Conservation (phyloP, 2,329 filamentous ascomycete genomes). For the Calonectria pteridis region DNA sequence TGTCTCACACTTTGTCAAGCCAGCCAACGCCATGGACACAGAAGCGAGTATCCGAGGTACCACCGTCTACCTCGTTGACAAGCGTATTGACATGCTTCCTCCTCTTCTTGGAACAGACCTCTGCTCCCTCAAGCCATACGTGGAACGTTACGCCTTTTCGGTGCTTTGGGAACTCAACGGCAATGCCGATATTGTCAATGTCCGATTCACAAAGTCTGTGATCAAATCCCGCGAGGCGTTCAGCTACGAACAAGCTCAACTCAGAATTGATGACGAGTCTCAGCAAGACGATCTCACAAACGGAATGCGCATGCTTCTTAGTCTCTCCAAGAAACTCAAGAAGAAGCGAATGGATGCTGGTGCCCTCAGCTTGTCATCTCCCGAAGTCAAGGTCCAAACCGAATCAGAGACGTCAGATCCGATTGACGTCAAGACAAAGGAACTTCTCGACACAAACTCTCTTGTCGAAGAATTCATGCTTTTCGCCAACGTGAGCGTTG, state of each 20-base stretch:
- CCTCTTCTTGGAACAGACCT: conserved; percentile 95
- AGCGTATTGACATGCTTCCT: conserved; percentile 99
- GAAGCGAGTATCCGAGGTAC: conserved; percentile 95
- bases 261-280: conserved; percentile 89
- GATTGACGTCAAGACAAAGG: conserved; percentile 95
- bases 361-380: conserved; percentile 94
- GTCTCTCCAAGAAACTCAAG: conserved; percentile 91
- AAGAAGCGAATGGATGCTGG: conserved; percentile 97
- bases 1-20: conserved; percentile 99
- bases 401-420: conserved; percentile 97
- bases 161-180: conserved; percentile 89
- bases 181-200: conserved; percentile 85
- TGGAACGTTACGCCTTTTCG: conserved; percentile 93
- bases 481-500: conserved; percentile 96
- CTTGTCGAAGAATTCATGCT: conserved; percentile 99
- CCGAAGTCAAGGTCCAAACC: conserved; percentile 95
- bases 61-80: conserved; percentile 97
- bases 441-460: conserved; percentile 94
- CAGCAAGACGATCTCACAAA: conserved; percentile 91
- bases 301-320: conserved; percentile 88
- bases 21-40: conserved; percentile 95
- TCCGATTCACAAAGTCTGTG: conserved; percentile 96
- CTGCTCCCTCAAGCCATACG: conserved; percentile 96
- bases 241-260: conserved; percentile 95
- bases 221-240: conserved; percentile 97